phyloP scores from a whole-genome alignment of 2,329 filamentous ascomycete species.

The Leptographium galeiforme region DNA sequence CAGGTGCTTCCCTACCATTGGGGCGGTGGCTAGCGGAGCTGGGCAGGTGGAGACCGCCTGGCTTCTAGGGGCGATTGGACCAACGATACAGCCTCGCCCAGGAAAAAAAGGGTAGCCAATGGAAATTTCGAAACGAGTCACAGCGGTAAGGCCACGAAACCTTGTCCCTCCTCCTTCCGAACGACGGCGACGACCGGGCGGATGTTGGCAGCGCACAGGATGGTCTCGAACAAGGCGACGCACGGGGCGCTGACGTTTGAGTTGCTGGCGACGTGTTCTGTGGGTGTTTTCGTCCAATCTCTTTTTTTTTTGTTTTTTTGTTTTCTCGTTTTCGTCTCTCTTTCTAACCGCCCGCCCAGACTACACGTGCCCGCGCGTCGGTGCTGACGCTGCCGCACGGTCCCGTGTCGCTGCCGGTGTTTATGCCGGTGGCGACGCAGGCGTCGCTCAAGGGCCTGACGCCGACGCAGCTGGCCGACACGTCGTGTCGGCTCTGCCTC shows the following conservation, averaged over 20 bases:
- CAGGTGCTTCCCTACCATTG: conserved; percentile 9
- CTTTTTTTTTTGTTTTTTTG: neutral
- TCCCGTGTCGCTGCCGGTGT: conserved; percentile 76
- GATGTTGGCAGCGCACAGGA: conserved; percentile 14
- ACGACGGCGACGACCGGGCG: neutral
- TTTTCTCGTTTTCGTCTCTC: neutral
- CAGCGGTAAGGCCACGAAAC: too few relatives aligned
- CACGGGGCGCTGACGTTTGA: conserved; percentile 19
- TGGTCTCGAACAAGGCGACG: conserved; percentile 14
- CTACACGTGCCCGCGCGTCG: conserved; percentile 85
- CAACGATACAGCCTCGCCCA: too few relatives aligned
- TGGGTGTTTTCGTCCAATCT: neutral
- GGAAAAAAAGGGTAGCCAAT: too few relatives aligned
- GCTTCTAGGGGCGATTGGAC: neutral
- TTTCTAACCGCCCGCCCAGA: conserved; percentile 36
- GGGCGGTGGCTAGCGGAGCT: too few relatives aligned
- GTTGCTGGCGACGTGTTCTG: conserved; percentile 15
- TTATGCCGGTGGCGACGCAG: conserved; percentile 98
- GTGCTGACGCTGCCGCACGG: conserved; percentile 83
- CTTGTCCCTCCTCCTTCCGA: too few relatives aligned
- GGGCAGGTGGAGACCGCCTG: neutral
- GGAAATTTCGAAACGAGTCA: too few relatives aligned
- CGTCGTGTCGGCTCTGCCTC: conserved; percentile 77
- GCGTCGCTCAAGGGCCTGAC: conserved; percentile 91
- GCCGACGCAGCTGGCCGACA: conserved; percentile 79